Evolutionary conservation across 805 yeast species (phyloP), one percentile per base, ranked within the genome.

Genomic region (Pichia manshurica): DNA sequence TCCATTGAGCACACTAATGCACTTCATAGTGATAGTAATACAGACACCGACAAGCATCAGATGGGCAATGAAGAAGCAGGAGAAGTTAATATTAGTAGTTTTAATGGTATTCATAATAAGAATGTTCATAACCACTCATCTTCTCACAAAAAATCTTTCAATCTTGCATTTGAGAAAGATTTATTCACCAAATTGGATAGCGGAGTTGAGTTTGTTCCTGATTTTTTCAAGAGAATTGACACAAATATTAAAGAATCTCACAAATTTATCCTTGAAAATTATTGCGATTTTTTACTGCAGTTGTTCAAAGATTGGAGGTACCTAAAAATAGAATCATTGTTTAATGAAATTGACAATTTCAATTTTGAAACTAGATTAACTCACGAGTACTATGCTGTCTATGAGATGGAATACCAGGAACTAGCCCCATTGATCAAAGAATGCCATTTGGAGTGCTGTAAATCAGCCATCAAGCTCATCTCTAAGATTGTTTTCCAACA

Each of bases 371-470:
- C 22, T 13, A n/a, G 22, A 10, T 36, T 46, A 20, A 67, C 75
- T 10, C 75, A 75, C 13, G 63, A 66, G 6, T 73, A 23, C 15
- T 43, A 13, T 32, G 17, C 23, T n/a, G 17, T 42, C 28, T 41
- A 35, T 32, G 28, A 38, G 37, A 29, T 13, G 12, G 44, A 52
- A 16, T 42, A 36, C 7, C 13, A 28, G 6, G 36, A 40, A 13
- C 34, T 50, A 15, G 19, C 32, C 29, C 35, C 73, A 15, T 87
- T 96, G 95, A 72, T 84, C n/a, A 56, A 71, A 29, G 67, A 74
- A 41, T 84, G 88, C 59, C 96, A 88, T 61, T 57, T 73, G 50
- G 67, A 75, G n/a, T 74, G 82, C 65, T 85, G 82, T 64, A 68
- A 68, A 37, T 58, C 70, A 3, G 65, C 75, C 59, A 69, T 82